Evolutionary conservation across 345 rosid species (phyloP).

Genomic region (Sisymbrium altissimum): DNA sequence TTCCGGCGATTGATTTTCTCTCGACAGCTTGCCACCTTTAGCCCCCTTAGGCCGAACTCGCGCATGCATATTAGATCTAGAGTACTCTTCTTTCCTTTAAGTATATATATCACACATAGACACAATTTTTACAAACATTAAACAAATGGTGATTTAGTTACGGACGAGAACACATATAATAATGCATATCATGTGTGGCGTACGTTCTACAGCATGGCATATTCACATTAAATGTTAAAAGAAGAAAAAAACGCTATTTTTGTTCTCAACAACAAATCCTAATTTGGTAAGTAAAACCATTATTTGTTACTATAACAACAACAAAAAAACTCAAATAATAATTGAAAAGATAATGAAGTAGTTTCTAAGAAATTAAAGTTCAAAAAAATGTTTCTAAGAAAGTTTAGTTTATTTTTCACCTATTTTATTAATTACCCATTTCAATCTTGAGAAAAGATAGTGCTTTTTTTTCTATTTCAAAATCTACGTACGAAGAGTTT

Average conservation of each 20-base stretch:
- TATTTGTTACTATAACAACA: not conserved
- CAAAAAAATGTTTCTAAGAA: too few relatives aligned
- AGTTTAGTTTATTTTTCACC: too few relatives aligned
- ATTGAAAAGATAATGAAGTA: too few relatives aligned
- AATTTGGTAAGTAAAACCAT: not conserved
- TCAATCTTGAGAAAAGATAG: too few relatives aligned
- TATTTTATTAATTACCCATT: too few relatives aligned
- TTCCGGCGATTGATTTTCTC: not conserved
- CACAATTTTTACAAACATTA: not conserved
- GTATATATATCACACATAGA: not conserved
- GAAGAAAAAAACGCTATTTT: not conserved
- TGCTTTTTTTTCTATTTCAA: too few relatives aligned
- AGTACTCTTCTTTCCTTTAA: conserved; percentile 15
- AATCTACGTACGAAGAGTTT: too few relatives aligned
- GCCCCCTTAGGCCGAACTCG: not conserved
- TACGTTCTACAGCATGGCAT: not conserved
- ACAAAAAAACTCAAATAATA: too few relatives aligned
- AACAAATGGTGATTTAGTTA: not conserved
- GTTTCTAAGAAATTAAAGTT: too few relatives aligned
- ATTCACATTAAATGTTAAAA: not conserved
- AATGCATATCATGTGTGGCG: not conserved
- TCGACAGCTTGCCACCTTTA: not conserved
- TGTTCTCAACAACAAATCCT: not conserved
- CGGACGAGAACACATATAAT: not conserved
- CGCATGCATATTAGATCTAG: not conserved